These are phyloP conservation scores for Cryphonectria nitschkei DNA, from an alignment of 2,329 filamentous ascomycete genomes.

Conservation along the genomic window DNA sequence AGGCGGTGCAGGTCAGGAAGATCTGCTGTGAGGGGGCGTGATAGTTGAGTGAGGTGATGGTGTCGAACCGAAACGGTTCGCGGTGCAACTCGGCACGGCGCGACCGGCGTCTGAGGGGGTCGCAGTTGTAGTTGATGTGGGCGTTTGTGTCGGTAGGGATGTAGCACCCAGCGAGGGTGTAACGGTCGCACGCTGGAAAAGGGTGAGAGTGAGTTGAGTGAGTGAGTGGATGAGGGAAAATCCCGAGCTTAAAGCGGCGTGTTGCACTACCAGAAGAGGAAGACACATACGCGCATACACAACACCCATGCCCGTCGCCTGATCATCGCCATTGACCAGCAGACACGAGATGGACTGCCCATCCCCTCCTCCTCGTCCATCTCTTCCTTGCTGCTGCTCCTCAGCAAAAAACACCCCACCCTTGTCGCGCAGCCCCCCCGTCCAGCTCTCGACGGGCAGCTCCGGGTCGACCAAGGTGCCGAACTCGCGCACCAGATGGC, in stretches of 20 bases:
- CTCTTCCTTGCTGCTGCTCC: background rate
- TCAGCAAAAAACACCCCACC: constrained; percentile 42
- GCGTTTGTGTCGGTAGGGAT: constrained; percentile 49
- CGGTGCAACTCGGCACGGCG: constrained; percentile 24
- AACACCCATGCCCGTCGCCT: constrained; percentile 45
- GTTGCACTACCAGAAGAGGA: background rate
- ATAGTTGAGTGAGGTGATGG: constrained; percentile 53
- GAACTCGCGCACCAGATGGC: constrained; percentile 41
- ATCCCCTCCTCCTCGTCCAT: background rate
- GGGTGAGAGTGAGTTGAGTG: background rate
- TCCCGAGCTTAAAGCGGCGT: background rate
- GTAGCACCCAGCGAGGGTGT: constrained; percentile 44
- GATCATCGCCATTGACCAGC: constrained; percentile 45
- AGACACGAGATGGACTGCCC: constrained; percentile 45
- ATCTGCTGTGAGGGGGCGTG: constrained; percentile 47
- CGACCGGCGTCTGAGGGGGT: constrained; percentile 11
- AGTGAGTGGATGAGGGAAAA: background rate
- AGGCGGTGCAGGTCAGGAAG: constrained; percentile 46
- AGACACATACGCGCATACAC: constrained; percentile 39
- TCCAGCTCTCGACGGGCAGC: constrained; percentile 43
- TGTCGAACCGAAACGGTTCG: constrained; percentile 37
- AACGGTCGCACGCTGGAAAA: constrained; percentile 36
- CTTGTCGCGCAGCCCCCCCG: constrained; percentile 43
- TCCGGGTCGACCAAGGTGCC: constrained; percentile 37
- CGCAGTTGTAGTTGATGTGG: constrained; percentile 32